Evolutionary conservation across 495 filamentous ascomycete species (phyloP), one percentile per base, ranked within the genome.

Genomic region (Pseudoneurospora amorphoporcata): DNA sequence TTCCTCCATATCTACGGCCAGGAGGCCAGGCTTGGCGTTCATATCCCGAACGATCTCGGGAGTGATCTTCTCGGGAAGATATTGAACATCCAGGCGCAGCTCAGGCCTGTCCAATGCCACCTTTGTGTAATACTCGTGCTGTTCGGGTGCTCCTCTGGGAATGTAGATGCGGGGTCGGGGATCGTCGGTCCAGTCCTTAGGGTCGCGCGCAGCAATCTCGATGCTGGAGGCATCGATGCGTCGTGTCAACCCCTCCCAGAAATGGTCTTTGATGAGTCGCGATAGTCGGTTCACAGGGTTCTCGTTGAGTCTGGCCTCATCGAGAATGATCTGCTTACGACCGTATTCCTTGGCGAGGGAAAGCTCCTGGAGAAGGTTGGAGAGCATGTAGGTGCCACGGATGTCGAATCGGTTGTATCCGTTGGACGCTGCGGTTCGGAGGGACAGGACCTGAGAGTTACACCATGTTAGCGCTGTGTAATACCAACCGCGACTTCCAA

Each of bases 331-430:
- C 71, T 91, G 86, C 80, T 93, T 92, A 37, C 91, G 89, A 72
- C 93, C 94, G 78, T 91, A 92, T 75, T 93, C 89, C 83, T 95
- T 88, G 42, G 95, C 95, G 72, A 98, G 87, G 7, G 92, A 93
- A 69, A 99, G 86, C 81, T 98, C 95, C 80, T 99, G 95, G 47
- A 97, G 84, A 8, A 98, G 89, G 77, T 97, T 98, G 29, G 94
- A 96, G 29, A 98, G 88, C 90, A 95, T 93, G 78, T 99, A 99
- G 38, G 92, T 97, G 42, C 95, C 95, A 72, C 95, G 92, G 41
- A 99, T 86, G 73, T 97, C 93, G 76, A 92, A 91, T 70, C 86
- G 85, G 75, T 93, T 92, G 81, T 90, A 88, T n/a, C 94, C 94
- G 40, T 89, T 90, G 37, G 95, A 98, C 41, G 87, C 89, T n/a